Evolutionary conservation across 306 rosid species (phyloP).

Genomic region (Elaeagnus macrophylla): DNA sequence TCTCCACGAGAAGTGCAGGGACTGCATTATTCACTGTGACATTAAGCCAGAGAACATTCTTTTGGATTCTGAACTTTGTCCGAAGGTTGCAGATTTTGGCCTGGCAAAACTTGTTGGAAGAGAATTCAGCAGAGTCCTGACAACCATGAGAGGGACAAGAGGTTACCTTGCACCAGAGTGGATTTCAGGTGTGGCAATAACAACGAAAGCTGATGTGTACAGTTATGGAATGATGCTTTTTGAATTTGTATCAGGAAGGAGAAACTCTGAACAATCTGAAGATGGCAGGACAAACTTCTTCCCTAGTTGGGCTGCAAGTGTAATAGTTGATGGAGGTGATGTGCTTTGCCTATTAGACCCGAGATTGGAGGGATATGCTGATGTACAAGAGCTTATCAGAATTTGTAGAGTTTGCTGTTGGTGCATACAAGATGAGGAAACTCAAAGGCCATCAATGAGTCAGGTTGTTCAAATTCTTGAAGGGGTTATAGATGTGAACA

Average conservation of each 20-base stretch:
- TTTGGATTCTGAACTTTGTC: slow-evolving; percentile 25
- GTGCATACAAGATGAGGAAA: slow-evolving; percentile 34
- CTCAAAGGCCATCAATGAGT: slow-evolving; percentile 26
- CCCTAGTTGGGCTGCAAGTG: slow-evolving; percentile 25
- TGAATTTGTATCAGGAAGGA: slow-evolving; percentile 29
- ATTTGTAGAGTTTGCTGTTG: slow-evolving; percentile 29
- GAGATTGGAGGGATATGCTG: slow-evolving; percentile 19
- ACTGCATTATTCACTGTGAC: slow-evolving; percentile 40
- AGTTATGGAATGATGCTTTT: slow-evolving; percentile 37
- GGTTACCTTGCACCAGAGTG: slow-evolving; percentile 46
- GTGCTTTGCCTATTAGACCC: slow-evolving; percentile 18
- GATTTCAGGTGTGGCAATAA: slow-evolving; percentile 36
- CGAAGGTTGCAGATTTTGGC: slow-evolving; percentile 40
- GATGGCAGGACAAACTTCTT: slow-evolving; percentile 25
- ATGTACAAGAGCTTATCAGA: slow-evolving; percentile 19
- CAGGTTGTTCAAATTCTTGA: slow-evolving; percentile 28
- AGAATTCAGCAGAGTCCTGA: slow-evolving; percentile 34
- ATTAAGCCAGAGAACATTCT: slow-evolving; percentile 47
- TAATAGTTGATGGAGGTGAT: slow-evolving; percentile 15
- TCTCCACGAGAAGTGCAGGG: slow-evolving; percentile 34
- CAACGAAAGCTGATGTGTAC: slow-evolving; percentile 39
- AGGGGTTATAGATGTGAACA: slow-evolving; percentile 13
- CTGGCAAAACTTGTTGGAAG: slow-evolving; percentile 33
- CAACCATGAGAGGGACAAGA: slow-evolving; percentile 42
- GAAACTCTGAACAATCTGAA: slow-evolving; percentile 25